Percentiles rank a stretch among this genome's conserved stretches.
Evolutionary conservation across 1,284 basidiomycete species (phyloP).

Genomic region (Trichosporon asahii): DNA sequence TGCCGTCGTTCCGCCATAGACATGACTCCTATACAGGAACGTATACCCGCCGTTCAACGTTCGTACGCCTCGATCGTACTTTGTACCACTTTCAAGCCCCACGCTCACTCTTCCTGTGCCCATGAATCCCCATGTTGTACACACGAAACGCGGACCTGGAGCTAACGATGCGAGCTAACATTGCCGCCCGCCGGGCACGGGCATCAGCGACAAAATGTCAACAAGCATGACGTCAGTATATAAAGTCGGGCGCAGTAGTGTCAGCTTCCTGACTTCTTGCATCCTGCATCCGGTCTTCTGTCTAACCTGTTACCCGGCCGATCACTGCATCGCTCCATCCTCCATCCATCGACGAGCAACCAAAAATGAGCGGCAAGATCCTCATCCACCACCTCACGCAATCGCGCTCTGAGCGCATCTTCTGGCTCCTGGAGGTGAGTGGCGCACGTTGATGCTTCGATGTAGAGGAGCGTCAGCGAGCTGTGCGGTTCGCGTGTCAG

Average conservation of each 20-base stretch:
- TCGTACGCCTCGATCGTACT: background rate
- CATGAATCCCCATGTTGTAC: background rate
- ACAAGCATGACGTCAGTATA: slow-evolving; percentile 3
- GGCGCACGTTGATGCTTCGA: background rate
- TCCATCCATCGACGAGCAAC: background rate
- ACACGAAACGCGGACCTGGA: background rate
- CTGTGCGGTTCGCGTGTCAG: background rate
- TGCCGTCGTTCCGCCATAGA: background rate
- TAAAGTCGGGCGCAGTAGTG: background rate
- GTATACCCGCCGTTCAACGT: background rate
- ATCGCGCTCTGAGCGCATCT: slow-evolving; percentile 43
- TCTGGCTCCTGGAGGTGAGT: slow-evolving; percentile 33
- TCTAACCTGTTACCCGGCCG: background rate
- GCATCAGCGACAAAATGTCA: background rate
- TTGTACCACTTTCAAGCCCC: background rate
- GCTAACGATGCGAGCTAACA: too few relatives aligned
- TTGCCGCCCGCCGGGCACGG: background rate
- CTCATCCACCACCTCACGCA: slow-evolving; percentile 43
- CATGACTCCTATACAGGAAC: background rate
- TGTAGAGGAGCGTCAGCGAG: background rate
- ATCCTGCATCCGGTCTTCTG: background rate
- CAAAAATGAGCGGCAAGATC: slow-evolving; percentile 23
- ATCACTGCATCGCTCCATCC: background rate
- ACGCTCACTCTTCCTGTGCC: background rate
- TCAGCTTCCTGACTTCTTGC: background rate